Percentiles rank a stretch among this genome's conserved stretches.
phyloP scores from a whole-genome alignment of 805 yeast genomes.

The Pichia scutulata region DNA sequence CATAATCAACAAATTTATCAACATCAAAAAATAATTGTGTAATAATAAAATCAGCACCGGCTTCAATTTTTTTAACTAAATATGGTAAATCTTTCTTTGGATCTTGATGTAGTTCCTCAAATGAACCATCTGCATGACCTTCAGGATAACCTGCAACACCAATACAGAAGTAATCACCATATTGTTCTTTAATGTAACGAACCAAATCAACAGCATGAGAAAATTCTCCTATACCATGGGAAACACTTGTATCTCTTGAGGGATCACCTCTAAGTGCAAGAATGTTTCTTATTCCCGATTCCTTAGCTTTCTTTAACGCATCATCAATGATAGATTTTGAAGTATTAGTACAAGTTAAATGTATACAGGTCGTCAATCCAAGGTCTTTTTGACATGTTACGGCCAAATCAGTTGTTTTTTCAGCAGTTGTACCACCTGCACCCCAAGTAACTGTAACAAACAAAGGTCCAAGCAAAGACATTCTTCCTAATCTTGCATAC shows the following conservation, averaged over 20 bases:
- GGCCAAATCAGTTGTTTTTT: conserved; percentile 79
- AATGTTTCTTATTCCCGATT: conserved; percentile 77
- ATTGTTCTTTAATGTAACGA: conserved; percentile 56
- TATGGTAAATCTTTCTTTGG: conserved; percentile 66
- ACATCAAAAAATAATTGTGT: conserved; percentile 90
- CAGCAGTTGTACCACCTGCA: conserved; percentile 93
- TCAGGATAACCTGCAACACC: conserved; percentile 99
- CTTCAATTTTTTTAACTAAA: conserved; percentile 75
- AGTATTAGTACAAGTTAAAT: conserved; percentile 93
- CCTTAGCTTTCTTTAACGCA: conserved; percentile 65
- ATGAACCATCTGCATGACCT: conserved; percentile 89
- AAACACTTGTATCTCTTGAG: conserved; percentile 53
- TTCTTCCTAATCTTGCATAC: conserved; percentile 77
- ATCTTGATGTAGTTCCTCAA: conserved; percentile 51
- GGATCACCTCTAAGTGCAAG: conserved; percentile 96
- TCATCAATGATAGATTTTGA: conserved; percentile 67
- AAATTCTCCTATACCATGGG: conserved; percentile 50
- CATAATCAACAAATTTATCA: conserved; percentile 65
- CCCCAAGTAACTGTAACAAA: conserved; percentile 98
- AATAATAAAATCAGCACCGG: conserved; percentile 91
- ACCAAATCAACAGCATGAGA: conserved; percentile 81
- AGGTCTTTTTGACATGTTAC: conserved; percentile 65
- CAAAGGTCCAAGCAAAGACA: conserved; percentile 80
- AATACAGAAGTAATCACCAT: conserved; percentile 80
- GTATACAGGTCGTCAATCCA: conserved; percentile 86